phyloP scores from a whole-genome alignment of 495 filamentous ascomycete genomes.

The Lentithecium fluviatile region DNA sequence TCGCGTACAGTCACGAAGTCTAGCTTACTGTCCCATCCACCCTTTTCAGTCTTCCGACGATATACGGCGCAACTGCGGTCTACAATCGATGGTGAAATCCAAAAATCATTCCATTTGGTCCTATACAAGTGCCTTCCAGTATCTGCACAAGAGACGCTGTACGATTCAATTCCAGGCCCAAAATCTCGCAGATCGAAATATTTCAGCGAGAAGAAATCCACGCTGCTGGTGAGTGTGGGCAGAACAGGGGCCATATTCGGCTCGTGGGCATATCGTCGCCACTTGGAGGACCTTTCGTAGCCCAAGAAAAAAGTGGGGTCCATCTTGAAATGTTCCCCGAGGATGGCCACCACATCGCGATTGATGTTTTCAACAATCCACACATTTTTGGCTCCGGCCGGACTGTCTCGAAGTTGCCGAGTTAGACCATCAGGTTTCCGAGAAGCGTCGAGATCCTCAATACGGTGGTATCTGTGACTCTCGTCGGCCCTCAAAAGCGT shows the following conservation, averaged over 20 bases:
- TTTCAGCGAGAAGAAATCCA: not conserved
- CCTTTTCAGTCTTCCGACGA: not conserved
- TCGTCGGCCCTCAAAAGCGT: not conserved
- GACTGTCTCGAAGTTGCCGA: not conserved
- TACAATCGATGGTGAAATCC: not conserved
- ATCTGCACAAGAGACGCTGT: constrained; percentile 5
- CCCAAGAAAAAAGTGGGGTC: constrained; percentile 1
- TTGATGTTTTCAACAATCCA: constrained; percentile 11
- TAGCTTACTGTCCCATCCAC: constrained; percentile 1
- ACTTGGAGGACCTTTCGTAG: constrained; percentile 1
- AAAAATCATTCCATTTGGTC: not conserved
- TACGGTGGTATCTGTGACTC: not conserved
- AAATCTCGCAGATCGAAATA: constrained; percentile 1
- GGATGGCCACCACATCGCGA: constrained; percentile 5
- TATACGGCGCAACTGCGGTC: not conserved
- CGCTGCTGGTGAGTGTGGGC: not conserved
- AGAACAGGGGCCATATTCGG: not conserved
- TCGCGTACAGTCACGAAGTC: not conserved
- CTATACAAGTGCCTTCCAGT: not conserved
- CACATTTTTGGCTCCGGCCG: not conserved
- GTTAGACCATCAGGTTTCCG: not conserved
- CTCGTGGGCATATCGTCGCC: constrained; percentile 1
- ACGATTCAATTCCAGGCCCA: not conserved
- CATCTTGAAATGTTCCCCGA: constrained; percentile 4
- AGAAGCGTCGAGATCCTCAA: not conserved